Conservation (phyloP, 164 flowering plant species). For the Stephania japonica region DNA sequence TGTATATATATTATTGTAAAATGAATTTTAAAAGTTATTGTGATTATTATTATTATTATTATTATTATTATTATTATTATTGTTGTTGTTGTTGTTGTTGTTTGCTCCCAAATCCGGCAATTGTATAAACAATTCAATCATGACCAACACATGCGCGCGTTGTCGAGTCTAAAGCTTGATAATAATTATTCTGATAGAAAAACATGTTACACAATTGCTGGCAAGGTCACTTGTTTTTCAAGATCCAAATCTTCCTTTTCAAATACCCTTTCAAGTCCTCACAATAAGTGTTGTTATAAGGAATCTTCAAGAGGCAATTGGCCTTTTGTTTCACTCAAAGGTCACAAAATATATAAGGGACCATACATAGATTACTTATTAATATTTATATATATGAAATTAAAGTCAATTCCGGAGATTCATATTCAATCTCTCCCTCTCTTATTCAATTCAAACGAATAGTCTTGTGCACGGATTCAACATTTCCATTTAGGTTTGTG, state of each 20-base stretch:
- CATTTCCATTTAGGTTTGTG: not conserved
- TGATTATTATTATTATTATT: too few species aligned
- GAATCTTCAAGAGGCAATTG: conserved; percentile 4
- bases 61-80: too few species aligned
- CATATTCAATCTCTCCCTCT: not conserved
- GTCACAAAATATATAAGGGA: not conserved
- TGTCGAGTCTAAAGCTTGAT: too few species aligned
- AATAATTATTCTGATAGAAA: not conserved
- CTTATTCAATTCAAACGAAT: not conserved
- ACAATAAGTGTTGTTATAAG: not conserved
- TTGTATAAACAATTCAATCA: too few species aligned
- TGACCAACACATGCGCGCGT: too few species aligned
- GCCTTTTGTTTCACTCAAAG: not conserved
- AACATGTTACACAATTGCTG: not conserved
- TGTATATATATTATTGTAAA: too few species aligned
- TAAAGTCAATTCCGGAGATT: not conserved
- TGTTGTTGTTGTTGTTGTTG: too few species aligned
- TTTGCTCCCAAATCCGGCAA: too few species aligned
- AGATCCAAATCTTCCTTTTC: not conserved
- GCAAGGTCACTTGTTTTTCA: not conserved
- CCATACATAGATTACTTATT: too few species aligned
- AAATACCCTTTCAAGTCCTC: not conserved
- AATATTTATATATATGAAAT: too few species aligned
- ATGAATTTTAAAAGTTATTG: too few species aligned
- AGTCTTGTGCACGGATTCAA: not conserved